Conservation (phyloP, 495 filamentous ascomycete genomes). For the Xylaria scruposa region DNA sequence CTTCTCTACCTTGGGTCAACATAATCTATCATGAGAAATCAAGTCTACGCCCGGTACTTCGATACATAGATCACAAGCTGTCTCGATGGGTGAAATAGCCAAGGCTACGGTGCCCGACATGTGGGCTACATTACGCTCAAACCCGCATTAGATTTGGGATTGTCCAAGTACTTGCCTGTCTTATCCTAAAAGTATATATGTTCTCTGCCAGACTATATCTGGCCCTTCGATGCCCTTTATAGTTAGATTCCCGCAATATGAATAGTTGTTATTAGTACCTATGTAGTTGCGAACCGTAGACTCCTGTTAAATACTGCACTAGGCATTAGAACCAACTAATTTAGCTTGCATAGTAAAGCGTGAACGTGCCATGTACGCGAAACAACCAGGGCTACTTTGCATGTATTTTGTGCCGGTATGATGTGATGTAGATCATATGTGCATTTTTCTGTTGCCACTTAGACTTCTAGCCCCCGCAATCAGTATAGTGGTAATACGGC, state of each 20-base stretch:
- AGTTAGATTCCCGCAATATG: not conserved
- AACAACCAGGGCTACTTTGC: not conserved
- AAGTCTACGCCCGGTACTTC: not conserved
- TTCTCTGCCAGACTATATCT: not conserved
- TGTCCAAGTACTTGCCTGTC: not conserved
- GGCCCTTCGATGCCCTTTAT: not conserved
- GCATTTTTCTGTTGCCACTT: not conserved
- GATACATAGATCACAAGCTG: not conserved
- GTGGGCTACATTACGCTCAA: not conserved
- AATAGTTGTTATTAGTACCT: not conserved
- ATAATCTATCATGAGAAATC: not conserved
- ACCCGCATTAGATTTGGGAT: not conserved
- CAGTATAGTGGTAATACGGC: not conserved
- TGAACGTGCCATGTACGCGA: not conserved
- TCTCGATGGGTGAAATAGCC: not conserved
- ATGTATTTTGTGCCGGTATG: not conserved
- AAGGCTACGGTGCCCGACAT: conserved; percentile 11
- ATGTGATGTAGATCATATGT: not conserved
- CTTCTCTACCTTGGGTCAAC: not conserved
- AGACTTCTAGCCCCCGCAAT: not conserved
- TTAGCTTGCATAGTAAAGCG: not conserved
- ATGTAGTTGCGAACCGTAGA: not conserved
- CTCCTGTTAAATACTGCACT: not conserved
- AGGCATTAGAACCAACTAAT: not conserved
- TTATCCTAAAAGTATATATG: not conserved